These are phyloP conservation scores for Globisporangium viniferum DNA, from an alignment of 352 stramenopile genomes.

Conservation along the genomic window DNA sequence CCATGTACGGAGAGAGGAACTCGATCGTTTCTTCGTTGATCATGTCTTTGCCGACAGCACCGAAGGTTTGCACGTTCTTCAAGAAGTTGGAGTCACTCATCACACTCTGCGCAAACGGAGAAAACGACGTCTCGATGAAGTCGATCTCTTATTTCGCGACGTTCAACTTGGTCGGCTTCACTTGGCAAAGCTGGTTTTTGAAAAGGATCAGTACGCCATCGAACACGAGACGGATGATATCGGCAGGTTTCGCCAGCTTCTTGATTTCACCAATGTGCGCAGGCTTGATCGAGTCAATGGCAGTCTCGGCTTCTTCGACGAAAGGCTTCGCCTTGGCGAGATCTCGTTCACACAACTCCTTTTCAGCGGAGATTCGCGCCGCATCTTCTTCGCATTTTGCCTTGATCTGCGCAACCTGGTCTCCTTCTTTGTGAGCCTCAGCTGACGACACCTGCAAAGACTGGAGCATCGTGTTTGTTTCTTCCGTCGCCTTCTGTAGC, in stretches of 20 bases:
- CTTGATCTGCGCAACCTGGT: constrained; percentile 97
- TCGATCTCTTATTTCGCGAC: constrained; percentile 96
- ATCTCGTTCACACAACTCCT: constrained; percentile 94
- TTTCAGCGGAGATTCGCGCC: constrained; percentile 93
- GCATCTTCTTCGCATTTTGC: constrained; percentile 96
- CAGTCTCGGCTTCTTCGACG: constrained; percentile 96
- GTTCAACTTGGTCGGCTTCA: constrained; percentile 94
- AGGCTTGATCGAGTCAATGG: constrained; percentile 97
- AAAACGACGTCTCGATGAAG: constrained; percentile 97
- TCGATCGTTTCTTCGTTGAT: constrained; percentile 99
- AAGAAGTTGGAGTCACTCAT: constrained; percentile 97
- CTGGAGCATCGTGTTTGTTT: constrained; percentile 98
- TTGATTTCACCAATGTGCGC: constrained; percentile 98
- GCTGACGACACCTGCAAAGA: constrained; percentile 94
- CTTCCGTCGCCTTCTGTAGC: constrained; percentile 94
- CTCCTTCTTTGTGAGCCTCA: constrained; percentile 96
- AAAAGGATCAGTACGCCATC: constrained; percentile 98
- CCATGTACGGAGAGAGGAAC: constrained; percentile 95
- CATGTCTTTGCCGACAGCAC: constrained; percentile 94
- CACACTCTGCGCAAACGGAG: constrained; percentile 92
- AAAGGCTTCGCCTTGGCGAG: constrained; percentile 98
- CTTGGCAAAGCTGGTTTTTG: constrained; percentile 87
- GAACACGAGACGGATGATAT: constrained; percentile 98
- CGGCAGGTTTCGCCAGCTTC: constrained; percentile 96
- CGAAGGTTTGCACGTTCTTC: constrained; percentile 96